A percentile compares a stretch with the other conserved stretches of the same genome.
Evolutionary conservation across 2,329 filamentous ascomycete species (phyloP).

Genomic region (Laburnicola sp.): DNA sequence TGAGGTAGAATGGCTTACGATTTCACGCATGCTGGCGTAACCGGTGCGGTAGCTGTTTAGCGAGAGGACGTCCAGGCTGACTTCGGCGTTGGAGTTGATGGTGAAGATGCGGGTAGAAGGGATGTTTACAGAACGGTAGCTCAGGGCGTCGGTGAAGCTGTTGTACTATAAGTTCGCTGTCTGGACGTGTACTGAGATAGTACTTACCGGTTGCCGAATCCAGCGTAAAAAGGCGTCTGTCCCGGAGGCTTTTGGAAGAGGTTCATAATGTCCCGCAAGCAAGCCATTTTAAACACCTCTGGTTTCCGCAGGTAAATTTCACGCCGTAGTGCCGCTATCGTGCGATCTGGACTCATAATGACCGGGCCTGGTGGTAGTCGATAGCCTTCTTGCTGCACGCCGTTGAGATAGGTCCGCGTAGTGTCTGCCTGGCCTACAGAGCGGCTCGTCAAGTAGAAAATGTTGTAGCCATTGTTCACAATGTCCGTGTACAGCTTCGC

Average conservation of each 20-base stretch:
- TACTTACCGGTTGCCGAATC: constrained; percentile 79
- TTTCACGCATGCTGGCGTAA: constrained; percentile 95
- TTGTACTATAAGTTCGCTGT: too few species aligned
- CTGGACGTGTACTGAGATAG: background rate
- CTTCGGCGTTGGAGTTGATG: constrained; percentile 97
- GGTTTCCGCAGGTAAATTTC: constrained; percentile 96
- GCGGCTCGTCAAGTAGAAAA: constrained; percentile 94
- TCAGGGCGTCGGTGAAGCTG: constrained; percentile 84
- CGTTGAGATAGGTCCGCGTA: constrained; percentile 85
- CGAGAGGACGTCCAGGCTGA: constrained; percentile 84
- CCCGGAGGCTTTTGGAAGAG: constrained; percentile 69
- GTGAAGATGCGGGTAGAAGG: constrained; percentile 94
- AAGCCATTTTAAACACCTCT: constrained; percentile 99
- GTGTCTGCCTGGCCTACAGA: constrained; percentile 92
- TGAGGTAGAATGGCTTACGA: constrained; percentile 50
- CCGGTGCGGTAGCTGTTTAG: constrained; percentile 95
- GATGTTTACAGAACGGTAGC: constrained; percentile 94
- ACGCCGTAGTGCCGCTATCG: constrained; percentile 86
- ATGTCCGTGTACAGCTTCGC: constrained; percentile 98
- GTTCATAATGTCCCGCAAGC: constrained; percentile 87
- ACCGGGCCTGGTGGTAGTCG: constrained; percentile 86
- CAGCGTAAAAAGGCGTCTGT: constrained; percentile 88
- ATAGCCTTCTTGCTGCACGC: constrained; percentile 85
- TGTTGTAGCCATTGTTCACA: constrained; percentile 93
- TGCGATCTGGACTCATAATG: constrained; percentile 92